Evolutionary conservation across 192 early-diverging fungal genomes (phyloP), one percentile per base, ranked within the genome.

Genomic region (Mortierella hygrophila): DNA sequence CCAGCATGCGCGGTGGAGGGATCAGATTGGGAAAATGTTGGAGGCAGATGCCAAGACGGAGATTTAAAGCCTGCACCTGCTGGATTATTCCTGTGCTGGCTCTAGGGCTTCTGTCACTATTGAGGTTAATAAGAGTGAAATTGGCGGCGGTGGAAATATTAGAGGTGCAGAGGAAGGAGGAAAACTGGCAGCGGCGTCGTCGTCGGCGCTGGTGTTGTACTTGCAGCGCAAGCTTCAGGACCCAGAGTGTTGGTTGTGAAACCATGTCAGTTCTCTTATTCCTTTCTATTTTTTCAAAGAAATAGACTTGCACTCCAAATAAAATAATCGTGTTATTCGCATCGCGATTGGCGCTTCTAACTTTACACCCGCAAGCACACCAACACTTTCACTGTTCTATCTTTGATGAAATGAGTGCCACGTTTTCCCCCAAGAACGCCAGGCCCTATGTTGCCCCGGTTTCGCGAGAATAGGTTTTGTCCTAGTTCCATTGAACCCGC

Each of bases 41-140:
- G 65, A 60, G 47, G 52, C 78, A 37, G 81, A 86, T 44, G 63
- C 79, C 20, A 86, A 86, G 65, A 46, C 78, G 7, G 84, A 86
- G 69, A 23, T 86, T 21, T 74, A 86, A 68, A 86, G 79, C 63
- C 44, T 86, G 8, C 74, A 52, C 16, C 49, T 5, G 49, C 49
- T 21, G 5, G 47, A 13, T 8, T 13, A 3, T 63, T 9, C 23
- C 9, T 26, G n/a, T 60, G 1, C 55, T 60, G 55, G 55, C 0
- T 57, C 21, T 57, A n/a, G 9, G n/a, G n/a, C 6, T 57, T 9
- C 7, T 57, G n/a, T 18, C n/a, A n/a, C 1, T 57, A 29, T 65
- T 29, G 60, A 13, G 11, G 9, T 0, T 32, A 32, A 26, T 13
- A 29, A 32, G 3, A n/a, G 21, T 26, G 55, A 26, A 23, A 18